Base-by-base conservation (phyloP, 805 yeast species). In the Cyberlindnera petersonii region DNA sequence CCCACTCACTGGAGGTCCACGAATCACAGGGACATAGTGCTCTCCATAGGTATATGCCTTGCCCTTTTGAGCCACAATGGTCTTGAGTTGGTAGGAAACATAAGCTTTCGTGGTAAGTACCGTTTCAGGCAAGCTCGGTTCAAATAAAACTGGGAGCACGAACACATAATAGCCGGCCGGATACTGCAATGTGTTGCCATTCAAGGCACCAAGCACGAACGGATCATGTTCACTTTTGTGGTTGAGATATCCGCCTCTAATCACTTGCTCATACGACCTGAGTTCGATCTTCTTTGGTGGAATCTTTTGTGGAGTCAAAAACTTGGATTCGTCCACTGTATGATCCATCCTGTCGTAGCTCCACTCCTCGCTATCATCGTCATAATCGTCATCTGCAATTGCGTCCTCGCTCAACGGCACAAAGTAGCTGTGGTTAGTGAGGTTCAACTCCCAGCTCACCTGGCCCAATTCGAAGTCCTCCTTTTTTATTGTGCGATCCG, bases 151-250 rank as follows among this genome's bases (percentile, higher is more conserved):
- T 0, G 93, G 91, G 6, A 83, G 56, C 15, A 80, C 56, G 51
- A 81, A 84, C 3, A 83, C 72, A 52, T 84, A 84, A 48, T 79
- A 74, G 17, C 94, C 94, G 1, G 89, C 76, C 46, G 72, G 72
- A 46, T 58, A 58, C 13, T 31, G 43, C 21, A 47, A 40, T 3
- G 43, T 16, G 15, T 38, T 34, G 14, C 35, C 46, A 20, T 40
- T 45, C 19, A 49, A 28, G 11, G 43, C 42, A n/a, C 45, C 46
- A 4, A 40, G 18, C 5, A 48, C 37, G 19, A 48, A 47, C 6
- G 55, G 51, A 17, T 48, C 53, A 4, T 42, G 39, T 5, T 34
- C 34, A 9, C 33, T 31, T 9, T 38, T 40, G 9, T 20, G 24
- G n/a, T 36, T 16, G 18, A 39, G 15, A 26, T 51, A 55, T 3